phyloP scores from a whole-genome alignment of 441 rosid species.

The Euphorbia schlechtendalii region DNA sequence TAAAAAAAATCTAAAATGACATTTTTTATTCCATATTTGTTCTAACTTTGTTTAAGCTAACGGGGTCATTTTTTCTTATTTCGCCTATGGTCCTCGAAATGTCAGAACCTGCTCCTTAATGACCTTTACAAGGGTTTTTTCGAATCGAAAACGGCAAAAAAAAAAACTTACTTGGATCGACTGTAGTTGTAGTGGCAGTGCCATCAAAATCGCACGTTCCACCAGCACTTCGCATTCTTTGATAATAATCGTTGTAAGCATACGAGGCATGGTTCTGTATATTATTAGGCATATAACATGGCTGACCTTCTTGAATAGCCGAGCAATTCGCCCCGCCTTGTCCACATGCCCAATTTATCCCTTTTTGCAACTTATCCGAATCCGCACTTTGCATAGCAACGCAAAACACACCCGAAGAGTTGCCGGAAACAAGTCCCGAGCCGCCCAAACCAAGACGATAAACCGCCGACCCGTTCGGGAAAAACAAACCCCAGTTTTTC shows the following conservation, averaged over 20 bases:
- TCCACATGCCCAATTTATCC: conserved; percentile 96
- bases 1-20: too few species aligned
- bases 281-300: conserved; percentile 58
- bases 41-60: too few species aligned
- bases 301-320: conserved; percentile 55
- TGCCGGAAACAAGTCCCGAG: conserved; percentile 28
- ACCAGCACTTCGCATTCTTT: conserved; percentile 57
- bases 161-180: conserved; percentile 90
- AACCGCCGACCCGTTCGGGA: conserved; percentile 59
- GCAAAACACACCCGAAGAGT: conserved; percentile 55
- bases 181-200: conserved; percentile 52
- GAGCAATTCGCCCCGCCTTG: conserved; percentile 77
- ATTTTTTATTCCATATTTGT: too few species aligned
- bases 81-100: too few species aligned
- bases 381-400: conserved; percentile 67
- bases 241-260: conserved; percentile 88
- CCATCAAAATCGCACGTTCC: conserved; percentile 93
- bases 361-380: conserved; percentile 51
- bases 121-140: background rate
- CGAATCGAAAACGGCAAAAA: background rate
- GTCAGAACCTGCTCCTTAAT: too few species aligned
- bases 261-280: conserved; percentile 71
- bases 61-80: too few species aligned
- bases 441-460: conserved; percentile 49
- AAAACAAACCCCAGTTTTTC: conserved; percentile 83